phyloP scores from a whole-genome alignment of 768 basidiomycete species.

The Leccinum pellstonianum region DNA sequence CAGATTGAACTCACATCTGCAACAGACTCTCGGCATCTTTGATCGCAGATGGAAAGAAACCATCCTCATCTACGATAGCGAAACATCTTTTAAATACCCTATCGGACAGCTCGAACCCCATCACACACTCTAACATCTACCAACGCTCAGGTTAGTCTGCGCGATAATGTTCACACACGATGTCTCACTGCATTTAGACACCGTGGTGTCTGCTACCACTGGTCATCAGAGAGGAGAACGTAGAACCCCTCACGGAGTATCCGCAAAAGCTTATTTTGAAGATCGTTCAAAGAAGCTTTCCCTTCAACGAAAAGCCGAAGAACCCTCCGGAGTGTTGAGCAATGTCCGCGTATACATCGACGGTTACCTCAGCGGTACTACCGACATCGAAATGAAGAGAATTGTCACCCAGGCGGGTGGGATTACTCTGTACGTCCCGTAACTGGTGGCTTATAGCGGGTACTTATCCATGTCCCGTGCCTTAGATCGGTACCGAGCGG shows the following conservation, averaged over 20 bases:
- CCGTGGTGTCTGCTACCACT: slow-evolving; percentile 59
- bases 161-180: not conserved
- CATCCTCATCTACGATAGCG: slow-evolving; percentile 48
- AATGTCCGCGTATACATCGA: slow-evolving; percentile 64
- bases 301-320: slow-evolving; percentile 23
- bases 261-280: slow-evolving; percentile 39
- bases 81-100: slow-evolving; percentile 62
- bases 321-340: slow-evolving; percentile 31
- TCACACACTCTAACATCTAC: slow-evolving; percentile 68
- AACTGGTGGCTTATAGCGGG: not conserved
- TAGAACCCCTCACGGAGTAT: slow-evolving; percentile 23
- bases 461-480: not conserved
- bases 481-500: slow-evolving; percentile 53
- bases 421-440: slow-evolving; percentile 50
- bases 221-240: slow-evolving; percentile 68
- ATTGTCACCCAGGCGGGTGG: slow-evolving; percentile 69
- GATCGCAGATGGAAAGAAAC: slow-evolving; percentile 30
- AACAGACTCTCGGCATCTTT: slow-evolving; percentile 32
- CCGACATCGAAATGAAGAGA: slow-evolving; percentile 78
- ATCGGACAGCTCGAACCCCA: slow-evolving; percentile 66
- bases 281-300: slow-evolving; percentile 48
- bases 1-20: not conserved
- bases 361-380: slow-evolving; percentile 68
- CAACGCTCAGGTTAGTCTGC: slow-evolving; percentile 54
- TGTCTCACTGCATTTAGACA: slow-evolving; percentile 39